Evolutionary conservation across 106 monocot species (phyloP).

Genomic region (Allium cepa): DNA sequence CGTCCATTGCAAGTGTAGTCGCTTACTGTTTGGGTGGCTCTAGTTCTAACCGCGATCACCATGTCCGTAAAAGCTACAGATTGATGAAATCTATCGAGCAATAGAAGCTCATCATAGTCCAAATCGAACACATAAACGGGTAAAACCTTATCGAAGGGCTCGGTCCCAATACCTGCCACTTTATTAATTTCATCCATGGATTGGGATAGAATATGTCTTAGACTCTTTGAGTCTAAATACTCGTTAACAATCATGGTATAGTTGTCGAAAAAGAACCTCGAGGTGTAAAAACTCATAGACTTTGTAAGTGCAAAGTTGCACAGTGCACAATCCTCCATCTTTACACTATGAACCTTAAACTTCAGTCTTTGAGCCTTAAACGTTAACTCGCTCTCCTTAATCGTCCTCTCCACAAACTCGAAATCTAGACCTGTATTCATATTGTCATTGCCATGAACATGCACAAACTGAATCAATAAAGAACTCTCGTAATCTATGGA

Average conservation of each 20-base stretch:
- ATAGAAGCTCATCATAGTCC: slow-evolving; percentile 59
- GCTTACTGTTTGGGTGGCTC: slow-evolving; percentile 69
- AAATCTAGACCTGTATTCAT: slow-evolving; percentile 48
- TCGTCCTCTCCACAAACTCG: slow-evolving; percentile 38
- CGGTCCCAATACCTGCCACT: slow-evolving; percentile 28
- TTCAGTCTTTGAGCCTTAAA: slow-evolving; percentile 47
- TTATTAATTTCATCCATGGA: slow-evolving; percentile 55
- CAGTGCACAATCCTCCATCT: slow-evolving; percentile 58
- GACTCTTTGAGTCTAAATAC: slow-evolving; percentile 82
- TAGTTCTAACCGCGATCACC: slow-evolving; percentile 85
- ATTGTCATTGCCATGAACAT: slow-evolving; percentile 41
- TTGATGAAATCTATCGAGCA: slow-evolving; percentile 87
- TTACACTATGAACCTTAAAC: slow-evolving; percentile 37
- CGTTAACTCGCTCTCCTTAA: slow-evolving; percentile 42
- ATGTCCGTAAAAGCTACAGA: slow-evolving; percentile 83
- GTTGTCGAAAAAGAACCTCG: slow-evolving; percentile 86
- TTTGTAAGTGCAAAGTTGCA: slow-evolving; percentile 70
- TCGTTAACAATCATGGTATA: slow-evolving; percentile 90
- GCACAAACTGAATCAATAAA: slow-evolving; percentile 60
- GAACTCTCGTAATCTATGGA: slow-evolving; percentile 54
- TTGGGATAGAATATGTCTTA: slow-evolving; percentile 57
- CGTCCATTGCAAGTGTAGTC: slow-evolving; percentile 97
- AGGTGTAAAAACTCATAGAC: slow-evolving; percentile 72
- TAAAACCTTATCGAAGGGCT: slow-evolving; percentile 40
- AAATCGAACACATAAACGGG: slow-evolving; percentile 93